phyloP scores from a whole-genome alignment of 2,329 filamentous ascomycete genomes.

The Fusarium stilboides region DNA sequence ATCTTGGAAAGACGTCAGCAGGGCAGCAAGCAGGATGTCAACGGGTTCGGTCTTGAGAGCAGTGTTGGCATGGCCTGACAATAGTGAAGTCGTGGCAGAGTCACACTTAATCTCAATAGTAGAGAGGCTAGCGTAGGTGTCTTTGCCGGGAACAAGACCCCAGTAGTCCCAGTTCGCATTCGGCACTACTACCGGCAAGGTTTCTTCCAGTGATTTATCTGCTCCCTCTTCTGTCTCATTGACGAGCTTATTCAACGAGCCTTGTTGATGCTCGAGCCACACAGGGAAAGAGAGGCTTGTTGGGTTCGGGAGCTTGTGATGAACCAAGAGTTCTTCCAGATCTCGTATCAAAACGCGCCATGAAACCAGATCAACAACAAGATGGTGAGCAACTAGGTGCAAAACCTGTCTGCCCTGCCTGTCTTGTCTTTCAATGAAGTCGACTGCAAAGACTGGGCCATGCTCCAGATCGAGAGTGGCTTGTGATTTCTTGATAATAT shows the following conservation, averaged over 20 bases:
- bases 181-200: slow-evolving; percentile 2
- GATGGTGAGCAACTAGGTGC: slow-evolving; percentile 8
- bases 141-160: slow-evolving; percentile 4
- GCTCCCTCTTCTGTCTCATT: neutral
- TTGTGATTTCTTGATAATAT: slow-evolving; percentile 4
- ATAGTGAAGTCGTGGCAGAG: slow-evolving; percentile 1
- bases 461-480: slow-evolving; percentile 3
- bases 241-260: neutral
- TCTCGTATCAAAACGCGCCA: slow-evolving; percentile 5
- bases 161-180: slow-evolving; percentile 8
- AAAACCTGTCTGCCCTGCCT: neutral
- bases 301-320: slow-evolving; percentile 6
- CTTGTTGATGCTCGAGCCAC: slow-evolving; percentile 6
- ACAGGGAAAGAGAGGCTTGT: slow-evolving; percentile 1
- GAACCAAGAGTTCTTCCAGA: slow-evolving; percentile 6
- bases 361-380: slow-evolving; percentile 8
- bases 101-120: slow-evolving; percentile 3
- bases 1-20: neutral
- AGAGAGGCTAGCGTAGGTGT: slow-evolving; percentile 1
- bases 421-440: slow-evolving; percentile 8
- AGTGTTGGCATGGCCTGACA: neutral
- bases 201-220: neutral
- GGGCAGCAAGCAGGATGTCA: slow-evolving; percentile 3
- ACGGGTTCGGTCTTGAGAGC: neutral
- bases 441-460: slow-evolving; percentile 11